phyloP scores from a whole-genome alignment of 2,329 filamentous ascomycete genomes.

The Phialophora macrospora region DNA sequence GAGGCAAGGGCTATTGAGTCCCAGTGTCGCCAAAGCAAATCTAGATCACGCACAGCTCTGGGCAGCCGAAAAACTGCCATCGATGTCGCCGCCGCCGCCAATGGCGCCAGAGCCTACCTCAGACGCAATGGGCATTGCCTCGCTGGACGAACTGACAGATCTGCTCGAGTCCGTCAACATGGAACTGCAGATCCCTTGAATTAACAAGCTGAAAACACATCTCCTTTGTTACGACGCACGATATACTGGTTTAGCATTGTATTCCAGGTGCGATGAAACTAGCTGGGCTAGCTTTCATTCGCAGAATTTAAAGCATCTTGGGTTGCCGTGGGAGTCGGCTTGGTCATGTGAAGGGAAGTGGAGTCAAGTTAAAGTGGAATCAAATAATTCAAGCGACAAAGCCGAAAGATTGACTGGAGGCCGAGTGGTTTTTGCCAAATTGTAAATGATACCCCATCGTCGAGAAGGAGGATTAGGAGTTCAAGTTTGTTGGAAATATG shows the following conservation, averaged over 20 bases:
- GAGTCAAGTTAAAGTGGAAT: neutral
- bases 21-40: conserved; percentile 30
- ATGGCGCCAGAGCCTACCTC: neutral
- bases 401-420: neutral
- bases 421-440: neutral
- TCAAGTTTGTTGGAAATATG: neutral
- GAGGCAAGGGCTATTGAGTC: conserved; percentile 36
- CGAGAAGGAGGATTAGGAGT: neutral
- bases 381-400: neutral
- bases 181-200: neutral
- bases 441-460: conserved; percentile 2
- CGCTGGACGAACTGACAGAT: conserved; percentile 19
- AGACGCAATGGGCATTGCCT: conserved; percentile 13
- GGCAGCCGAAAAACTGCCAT: neutral
- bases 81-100: neutral
- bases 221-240: conserved; percentile 4
- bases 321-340: neutral
- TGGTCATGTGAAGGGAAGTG: neutral
- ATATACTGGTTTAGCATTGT: neutral
- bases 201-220: neutral
- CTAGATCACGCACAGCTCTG: conserved; percentile 30
- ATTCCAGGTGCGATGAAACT: neutral
- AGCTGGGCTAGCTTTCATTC: neutral
- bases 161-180: conserved; percentile 17
- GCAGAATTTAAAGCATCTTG: neutral